Conservation (phyloP, 768 basidiomycete genomes). For the Russula foetens region DNA sequence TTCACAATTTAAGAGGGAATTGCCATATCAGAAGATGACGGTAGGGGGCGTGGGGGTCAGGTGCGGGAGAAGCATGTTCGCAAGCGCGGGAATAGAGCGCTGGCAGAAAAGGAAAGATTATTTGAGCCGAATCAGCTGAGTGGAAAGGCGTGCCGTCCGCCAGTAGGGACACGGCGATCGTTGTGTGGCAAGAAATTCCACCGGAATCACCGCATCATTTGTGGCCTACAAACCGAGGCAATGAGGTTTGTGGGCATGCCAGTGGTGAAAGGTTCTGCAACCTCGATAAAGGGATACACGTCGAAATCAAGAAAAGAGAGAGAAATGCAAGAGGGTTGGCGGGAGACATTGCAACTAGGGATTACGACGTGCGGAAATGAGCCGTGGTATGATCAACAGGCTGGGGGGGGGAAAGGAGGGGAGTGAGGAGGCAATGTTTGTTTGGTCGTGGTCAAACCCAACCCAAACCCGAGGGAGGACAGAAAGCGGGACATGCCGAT, state of each 20-base stretch:
- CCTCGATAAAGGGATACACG: background rate
- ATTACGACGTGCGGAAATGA: background rate
- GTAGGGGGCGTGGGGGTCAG: constrained; percentile 18
- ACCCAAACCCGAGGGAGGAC: background rate
- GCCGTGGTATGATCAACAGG: constrained; percentile 3
- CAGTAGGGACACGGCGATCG: constrained; percentile 5
- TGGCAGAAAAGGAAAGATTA: constrained; percentile 13
- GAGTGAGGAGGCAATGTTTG: background rate
- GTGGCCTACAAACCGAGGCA: background rate
- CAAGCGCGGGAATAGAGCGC: constrained; percentile 14
- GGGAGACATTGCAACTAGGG: background rate
- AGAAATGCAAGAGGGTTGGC: background rate
- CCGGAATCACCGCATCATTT: background rate
- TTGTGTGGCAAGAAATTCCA: background rate
- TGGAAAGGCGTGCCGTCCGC: background rate
- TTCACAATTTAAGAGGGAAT: constrained; percentile 10
- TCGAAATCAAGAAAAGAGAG: background rate
- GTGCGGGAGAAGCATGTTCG: constrained; percentile 17
- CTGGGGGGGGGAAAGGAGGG: background rate
- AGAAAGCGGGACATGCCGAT: constrained; percentile 10
- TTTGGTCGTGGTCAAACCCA: background rate
- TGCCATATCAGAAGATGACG: constrained; percentile 11
- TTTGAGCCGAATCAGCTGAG: constrained; percentile 12
- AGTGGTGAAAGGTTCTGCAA: background rate
- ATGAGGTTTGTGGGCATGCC: background rate